Conservation (phyloP, 306 rosid species). For the Lathyrus aphaca region DNA sequence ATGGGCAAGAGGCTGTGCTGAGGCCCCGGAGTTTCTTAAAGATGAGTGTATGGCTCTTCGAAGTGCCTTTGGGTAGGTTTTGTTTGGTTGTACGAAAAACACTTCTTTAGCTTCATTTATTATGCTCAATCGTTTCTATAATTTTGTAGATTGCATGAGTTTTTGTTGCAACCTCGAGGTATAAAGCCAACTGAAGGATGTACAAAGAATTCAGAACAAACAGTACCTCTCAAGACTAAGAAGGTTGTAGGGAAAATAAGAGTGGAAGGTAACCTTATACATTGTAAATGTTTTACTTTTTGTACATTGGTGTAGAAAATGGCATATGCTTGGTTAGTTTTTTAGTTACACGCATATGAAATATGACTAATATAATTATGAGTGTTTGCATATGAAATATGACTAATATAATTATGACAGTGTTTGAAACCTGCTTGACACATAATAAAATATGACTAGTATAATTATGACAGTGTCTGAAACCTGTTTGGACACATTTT, state of each 20-base stretch:
- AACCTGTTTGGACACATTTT: slow-evolving; percentile 27
- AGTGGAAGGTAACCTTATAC: slow-evolving; percentile 73
- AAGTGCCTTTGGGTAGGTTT: slow-evolving; percentile 86
- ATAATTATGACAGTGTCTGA: slow-evolving; percentile 14
- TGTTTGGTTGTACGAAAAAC: slow-evolving; percentile 19
- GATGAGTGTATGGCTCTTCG: slow-evolving; percentile 83
- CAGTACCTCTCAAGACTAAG: slow-evolving; percentile 58
- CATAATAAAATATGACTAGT: background rate
- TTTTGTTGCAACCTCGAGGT: slow-evolving; percentile 79
- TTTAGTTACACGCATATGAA: background rate
- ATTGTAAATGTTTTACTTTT: slow-evolving; percentile 5
- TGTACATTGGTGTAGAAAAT: background rate
- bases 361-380: slow-evolving; percentile 5
- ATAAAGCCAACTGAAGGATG: slow-evolving; percentile 59
- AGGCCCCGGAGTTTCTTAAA: slow-evolving; percentile 83
- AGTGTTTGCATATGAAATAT: background rate
- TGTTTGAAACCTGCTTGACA: slow-evolving; percentile 19
- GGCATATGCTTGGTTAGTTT: background rate
- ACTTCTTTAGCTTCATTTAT: slow-evolving; percentile 22
- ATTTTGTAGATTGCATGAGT: slow-evolving; percentile 66
- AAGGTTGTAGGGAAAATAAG: slow-evolving; percentile 85
- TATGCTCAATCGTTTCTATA: slow-evolving; percentile 23
- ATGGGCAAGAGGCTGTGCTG: slow-evolving; percentile 90
- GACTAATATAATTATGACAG: slow-evolving; percentile 4
- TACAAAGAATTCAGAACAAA: slow-evolving; percentile 62